phyloP scores from a whole-genome alignment of 257 asterid genomes.

The Ajuga chamaepitys region DNA sequence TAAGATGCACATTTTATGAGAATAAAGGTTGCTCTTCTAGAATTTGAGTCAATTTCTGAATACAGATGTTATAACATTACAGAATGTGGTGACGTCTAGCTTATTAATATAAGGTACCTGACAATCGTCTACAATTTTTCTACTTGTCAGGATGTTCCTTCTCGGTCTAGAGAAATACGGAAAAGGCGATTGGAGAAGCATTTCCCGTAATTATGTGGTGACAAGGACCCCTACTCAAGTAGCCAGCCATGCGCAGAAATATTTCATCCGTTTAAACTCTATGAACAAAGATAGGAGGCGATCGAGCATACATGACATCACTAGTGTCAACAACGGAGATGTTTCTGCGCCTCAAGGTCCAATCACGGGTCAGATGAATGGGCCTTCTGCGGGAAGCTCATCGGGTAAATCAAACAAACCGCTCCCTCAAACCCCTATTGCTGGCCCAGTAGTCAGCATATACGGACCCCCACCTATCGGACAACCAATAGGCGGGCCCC shows the following conservation, averaged over 20 bases:
- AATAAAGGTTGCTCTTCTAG: too few relatives aligned
- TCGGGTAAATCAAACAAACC: slow-evolving; percentile 42
- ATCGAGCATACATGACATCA: slow-evolving; percentile 92
- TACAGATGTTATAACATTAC: neutral
- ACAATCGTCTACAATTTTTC: too few relatives aligned
- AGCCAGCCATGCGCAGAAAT: slow-evolving; percentile 93
- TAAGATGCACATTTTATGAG: too few relatives aligned
- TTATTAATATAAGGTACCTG: too few relatives aligned
- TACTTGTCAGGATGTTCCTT: slow-evolving; percentile 85
- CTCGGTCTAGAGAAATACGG: slow-evolving; percentile 85
- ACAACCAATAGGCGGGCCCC: slow-evolving; percentile 66
- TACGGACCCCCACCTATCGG: slow-evolving; percentile 61
- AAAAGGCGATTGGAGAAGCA: slow-evolving; percentile 95
- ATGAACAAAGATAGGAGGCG: slow-evolving; percentile 82
- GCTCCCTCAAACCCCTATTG: too few relatives aligned
- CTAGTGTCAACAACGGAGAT: slow-evolving; percentile 58
- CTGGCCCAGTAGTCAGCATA: slow-evolving; percentile 19
- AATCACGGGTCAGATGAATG: too few relatives aligned
- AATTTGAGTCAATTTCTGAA: too few relatives aligned
- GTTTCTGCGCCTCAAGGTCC: slow-evolving; percentile 61
- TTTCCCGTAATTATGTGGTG: slow-evolving; percentile 75
- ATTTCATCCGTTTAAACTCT: slow-evolving; percentile 75
- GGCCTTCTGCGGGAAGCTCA: slow-evolving; percentile 25
- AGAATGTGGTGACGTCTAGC: too few relatives aligned
- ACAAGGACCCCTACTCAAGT: slow-evolving; percentile 91